A percentile compares a stretch with the other conserved stretches of the same genome.
Evolutionary conservation across 768 basidiomycete genomes (phyloP).

Genomic region (Mycena vulgaris): DNA sequence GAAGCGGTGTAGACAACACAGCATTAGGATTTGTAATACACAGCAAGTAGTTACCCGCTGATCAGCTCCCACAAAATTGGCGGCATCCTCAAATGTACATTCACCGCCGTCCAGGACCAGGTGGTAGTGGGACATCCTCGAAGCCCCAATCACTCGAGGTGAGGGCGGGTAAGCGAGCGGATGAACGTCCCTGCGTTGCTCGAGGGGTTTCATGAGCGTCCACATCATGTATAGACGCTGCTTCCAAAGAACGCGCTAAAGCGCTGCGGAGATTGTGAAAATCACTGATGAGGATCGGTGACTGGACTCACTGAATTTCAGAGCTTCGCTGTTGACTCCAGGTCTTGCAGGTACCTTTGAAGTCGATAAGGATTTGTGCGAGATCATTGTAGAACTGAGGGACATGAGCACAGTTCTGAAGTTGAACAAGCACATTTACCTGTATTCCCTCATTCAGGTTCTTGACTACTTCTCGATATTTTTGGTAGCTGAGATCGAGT

Average conservation of each 20-base stretch:
- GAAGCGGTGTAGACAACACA: constrained; percentile 17
- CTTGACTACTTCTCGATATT: constrained; percentile 86
- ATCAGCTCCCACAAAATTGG: too few relatives aligned
- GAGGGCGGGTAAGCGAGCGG: constrained; percentile 61
- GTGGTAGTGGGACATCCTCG: constrained; percentile 65
- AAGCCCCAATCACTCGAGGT: constrained; percentile 69
- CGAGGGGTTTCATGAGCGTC: constrained; percentile 18
- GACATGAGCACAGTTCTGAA: not conserved
- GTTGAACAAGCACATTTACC: constrained; percentile 55
- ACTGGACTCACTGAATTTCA: constrained; percentile 78
- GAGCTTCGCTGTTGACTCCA: constrained; percentile 83
- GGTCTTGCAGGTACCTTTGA: constrained; percentile 81
- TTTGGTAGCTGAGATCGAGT: constrained; percentile 88
- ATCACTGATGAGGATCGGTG: constrained; percentile 18
- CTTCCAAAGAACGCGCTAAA: constrained; percentile 57
- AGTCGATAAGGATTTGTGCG: constrained; percentile 76
- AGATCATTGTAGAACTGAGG: constrained; percentile 94
- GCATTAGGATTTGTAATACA: not conserved
- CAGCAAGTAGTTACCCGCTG: not conserved
- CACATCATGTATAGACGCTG: constrained; percentile 52
- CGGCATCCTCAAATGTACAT: not conserved
- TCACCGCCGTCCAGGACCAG: constrained; percentile 48
- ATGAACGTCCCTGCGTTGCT: constrained; percentile 44
- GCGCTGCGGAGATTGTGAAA: constrained; percentile 50
- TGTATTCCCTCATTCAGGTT: constrained; percentile 93